Percentiles rank a stretch among this genome's conserved stretches.
phyloP scores from a whole-genome alignment of 805 yeast species.

The Wickerhamiella musiphila region DNA sequence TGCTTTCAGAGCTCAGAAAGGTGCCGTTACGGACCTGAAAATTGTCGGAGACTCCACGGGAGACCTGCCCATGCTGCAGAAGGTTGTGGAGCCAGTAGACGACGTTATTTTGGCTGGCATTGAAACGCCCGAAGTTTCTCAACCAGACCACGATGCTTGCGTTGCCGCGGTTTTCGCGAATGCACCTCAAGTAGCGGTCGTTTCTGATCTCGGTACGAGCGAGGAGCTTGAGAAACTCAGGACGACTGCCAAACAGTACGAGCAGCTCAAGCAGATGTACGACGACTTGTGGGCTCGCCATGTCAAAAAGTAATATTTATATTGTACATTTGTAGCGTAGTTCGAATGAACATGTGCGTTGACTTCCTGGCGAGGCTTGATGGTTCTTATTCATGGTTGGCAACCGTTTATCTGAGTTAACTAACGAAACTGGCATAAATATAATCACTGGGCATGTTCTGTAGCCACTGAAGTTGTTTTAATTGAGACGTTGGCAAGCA shows the following conservation, averaged over 20 bases:
- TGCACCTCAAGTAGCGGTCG: neutral
- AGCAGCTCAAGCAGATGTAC: conserved; percentile 15
- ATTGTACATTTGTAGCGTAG: neutral
- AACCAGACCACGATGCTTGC: neutral
- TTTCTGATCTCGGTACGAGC: neutral
- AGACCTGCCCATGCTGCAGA: conserved; percentile 17
- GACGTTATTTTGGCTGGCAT: neutral
- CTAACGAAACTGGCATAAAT: too few species aligned
- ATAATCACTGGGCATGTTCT: too few species aligned
- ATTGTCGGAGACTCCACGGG: conserved; percentile 5
- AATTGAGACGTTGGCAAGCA: too few species aligned
- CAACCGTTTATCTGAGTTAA: too few species aligned
- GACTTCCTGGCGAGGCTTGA: too few species aligned
- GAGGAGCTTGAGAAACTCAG: conserved; percentile 3
- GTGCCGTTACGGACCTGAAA: conserved; percentile 12
- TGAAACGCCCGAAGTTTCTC: neutral
- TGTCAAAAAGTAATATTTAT: neutral
- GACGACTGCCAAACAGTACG: conserved; percentile 5
- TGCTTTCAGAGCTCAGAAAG: conserved; percentile 15
- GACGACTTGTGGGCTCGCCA: conserved; percentile 16
- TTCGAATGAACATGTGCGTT: too few species aligned
- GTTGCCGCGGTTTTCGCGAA: neutral
- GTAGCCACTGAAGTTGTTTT: too few species aligned
- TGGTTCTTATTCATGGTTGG: too few species aligned
- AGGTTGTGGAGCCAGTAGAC: conserved; percentile 9